Evolutionary conservation across 305 asterid species (phyloP).

Genomic region (Fraxinus sp.): DNA sequence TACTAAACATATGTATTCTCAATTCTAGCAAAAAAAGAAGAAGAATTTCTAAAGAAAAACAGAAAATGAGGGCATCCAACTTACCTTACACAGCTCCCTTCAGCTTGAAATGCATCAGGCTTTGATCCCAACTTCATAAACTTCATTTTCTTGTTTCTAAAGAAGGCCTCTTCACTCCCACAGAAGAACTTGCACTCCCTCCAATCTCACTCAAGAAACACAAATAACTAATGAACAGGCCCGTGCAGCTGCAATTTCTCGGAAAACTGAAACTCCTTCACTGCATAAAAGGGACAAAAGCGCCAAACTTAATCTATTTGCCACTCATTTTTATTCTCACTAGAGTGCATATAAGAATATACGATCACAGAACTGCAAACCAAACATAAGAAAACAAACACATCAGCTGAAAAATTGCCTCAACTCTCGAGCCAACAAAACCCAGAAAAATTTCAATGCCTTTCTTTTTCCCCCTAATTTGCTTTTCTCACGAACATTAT

Average conservation of each 20-base stretch:
- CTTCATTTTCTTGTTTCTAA: conserved; percentile 54
- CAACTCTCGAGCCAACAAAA: conserved; percentile 41
- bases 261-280: conserved; percentile 32
- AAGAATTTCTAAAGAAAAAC: not conserved
- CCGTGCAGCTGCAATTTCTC: conserved; percentile 27
- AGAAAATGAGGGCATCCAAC: conserved; percentile 4
- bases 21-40: not conserved
- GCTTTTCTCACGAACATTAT: not conserved
- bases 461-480: not conserved
- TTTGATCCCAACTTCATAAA: conserved; percentile 94
- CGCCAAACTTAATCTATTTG: conserved; percentile 34
- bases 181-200: not conserved
- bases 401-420: conserved; percentile 32
- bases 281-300: conserved; percentile 38
- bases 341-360: conserved; percentile 26
- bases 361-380: conserved; percentile 37
- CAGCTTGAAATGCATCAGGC: conserved; percentile 81
- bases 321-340: conserved; percentile 23
- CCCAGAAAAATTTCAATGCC: conserved; percentile 15
- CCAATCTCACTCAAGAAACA: conserved; percentile 22
- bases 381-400: conserved; percentile 52
- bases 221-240: conserved; percentile 23
- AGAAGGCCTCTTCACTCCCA: conserved; percentile 13
- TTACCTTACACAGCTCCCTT: conserved; percentile 66
- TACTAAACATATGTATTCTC: not conserved